Evolutionary conservation across 2,329 filamentous ascomycete species (phyloP).

Genomic region (Madurella mycetomatis): DNA sequence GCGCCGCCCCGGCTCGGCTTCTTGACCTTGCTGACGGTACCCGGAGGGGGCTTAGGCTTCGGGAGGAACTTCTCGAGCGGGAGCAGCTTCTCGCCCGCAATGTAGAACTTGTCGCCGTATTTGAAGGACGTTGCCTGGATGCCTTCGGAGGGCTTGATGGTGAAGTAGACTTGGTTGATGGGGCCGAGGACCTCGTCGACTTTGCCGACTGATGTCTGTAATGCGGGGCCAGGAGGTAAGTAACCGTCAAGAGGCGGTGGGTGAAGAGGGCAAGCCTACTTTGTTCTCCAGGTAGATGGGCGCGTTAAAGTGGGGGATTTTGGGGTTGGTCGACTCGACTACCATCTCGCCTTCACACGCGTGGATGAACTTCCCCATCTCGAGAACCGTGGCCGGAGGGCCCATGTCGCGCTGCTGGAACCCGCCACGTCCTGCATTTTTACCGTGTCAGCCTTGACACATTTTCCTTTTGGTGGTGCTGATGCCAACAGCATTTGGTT

Average conservation of each 20-base stretch:
- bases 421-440: constrained; percentile 52
- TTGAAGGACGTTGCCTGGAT: constrained; percentile 96
- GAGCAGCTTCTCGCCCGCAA: constrained; percentile 88
- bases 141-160: constrained; percentile 93
- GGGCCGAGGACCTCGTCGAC: constrained; percentile 97
- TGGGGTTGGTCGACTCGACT: constrained; percentile 89
- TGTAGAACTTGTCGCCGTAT: constrained; percentile 94
- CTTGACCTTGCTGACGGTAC: constrained; percentile 49
- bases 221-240: constrained; percentile 28
- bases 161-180: constrained; percentile 98
- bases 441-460: neutral
- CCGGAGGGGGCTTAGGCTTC: constrained; percentile 73
- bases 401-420: constrained; percentile 57
- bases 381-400: constrained; percentile 60
- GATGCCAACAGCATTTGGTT: constrained; percentile 24
- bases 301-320: constrained; percentile 98
- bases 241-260: neutral
- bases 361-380: constrained; percentile 93
- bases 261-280: constrained; percentile 42
- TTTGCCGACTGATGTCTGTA: constrained; percentile 77
- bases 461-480: neutral
- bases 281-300: constrained; percentile 99
- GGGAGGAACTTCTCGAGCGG: constrained; percentile 95
- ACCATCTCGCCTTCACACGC: constrained; percentile 97
- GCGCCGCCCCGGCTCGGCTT: constrained; percentile 69